phyloP scores from a whole-genome alignment of 2,329 filamentous ascomycete species.

The Triangularia setosa region DNA sequence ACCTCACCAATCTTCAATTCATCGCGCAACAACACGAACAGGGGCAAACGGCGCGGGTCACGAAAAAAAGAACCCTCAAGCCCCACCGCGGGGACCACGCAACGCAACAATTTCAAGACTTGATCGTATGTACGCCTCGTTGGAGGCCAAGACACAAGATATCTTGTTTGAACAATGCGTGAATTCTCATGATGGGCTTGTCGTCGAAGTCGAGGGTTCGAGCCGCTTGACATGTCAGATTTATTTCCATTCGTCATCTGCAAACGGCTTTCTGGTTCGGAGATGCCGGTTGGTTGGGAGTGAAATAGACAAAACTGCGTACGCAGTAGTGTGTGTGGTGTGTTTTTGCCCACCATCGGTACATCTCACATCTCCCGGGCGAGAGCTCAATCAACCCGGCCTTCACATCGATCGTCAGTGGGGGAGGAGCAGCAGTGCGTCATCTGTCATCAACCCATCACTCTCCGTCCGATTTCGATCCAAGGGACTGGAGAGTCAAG shows the following conservation, averaged over 20 bases:
- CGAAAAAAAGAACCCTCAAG: neutral
- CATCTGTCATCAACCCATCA: neutral
- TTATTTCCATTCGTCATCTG: neutral
- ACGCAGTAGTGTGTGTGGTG: neutral
- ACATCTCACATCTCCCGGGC: neutral
- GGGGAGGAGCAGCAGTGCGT: neutral
- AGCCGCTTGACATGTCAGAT: neutral
- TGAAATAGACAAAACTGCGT: neutral
- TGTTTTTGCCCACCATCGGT: neutral
- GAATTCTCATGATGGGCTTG: neutral
- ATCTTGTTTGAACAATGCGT: neutral
- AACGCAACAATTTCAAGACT: neutral
- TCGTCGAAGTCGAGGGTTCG: neutral
- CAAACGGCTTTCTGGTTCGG: neutral
- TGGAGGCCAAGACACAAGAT: neutral
- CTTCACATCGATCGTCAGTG: neutral
- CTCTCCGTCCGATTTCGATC: conserved; percentile 25
- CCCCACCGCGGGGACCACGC: neutral
- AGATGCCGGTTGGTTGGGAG: neutral
- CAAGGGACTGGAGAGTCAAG: conserved; percentile 23
- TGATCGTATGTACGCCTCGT: neutral
- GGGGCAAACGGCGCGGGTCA: neutral
- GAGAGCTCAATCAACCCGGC: neutral
- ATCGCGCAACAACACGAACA: neutral
- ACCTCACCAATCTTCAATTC: conserved; percentile 17